These are phyloP conservation scores for Lichtheimia ornata DNA, from an alignment of 371 early-diverging fungal species.

Conservation along the genomic window DNA sequence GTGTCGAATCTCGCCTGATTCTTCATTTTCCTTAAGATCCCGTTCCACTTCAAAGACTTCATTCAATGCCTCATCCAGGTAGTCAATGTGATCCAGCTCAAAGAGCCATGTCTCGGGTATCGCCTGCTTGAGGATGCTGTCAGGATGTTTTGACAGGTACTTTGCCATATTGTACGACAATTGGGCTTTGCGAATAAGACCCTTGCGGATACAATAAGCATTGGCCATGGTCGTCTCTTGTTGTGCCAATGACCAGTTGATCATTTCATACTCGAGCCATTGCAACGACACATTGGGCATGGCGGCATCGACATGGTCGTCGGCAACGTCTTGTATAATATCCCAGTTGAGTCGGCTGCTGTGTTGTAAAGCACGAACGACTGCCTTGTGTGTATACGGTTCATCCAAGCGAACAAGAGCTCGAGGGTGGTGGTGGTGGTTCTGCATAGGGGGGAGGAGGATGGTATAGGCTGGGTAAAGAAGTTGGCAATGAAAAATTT, in stretches of 20 bases:
- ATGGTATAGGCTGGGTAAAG: too few relatives aligned
- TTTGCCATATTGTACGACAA: conserved; percentile 61
- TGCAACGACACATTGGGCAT: conserved; percentile 38
- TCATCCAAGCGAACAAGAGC: conserved; percentile 51
- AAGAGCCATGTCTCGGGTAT: conserved; percentile 73
- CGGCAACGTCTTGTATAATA: conserved; percentile 16
- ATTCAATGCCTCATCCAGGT: conserved; percentile 72
- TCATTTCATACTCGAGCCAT: conserved; percentile 72
- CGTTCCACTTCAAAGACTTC: conserved; percentile 70
- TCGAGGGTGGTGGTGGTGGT: neutral
- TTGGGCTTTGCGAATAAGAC: conserved; percentile 70
- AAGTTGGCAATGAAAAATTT: too few relatives aligned
- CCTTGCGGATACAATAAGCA: conserved; percentile 72
- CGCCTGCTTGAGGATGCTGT: conserved; percentile 49
- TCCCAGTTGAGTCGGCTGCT: conserved; percentile 25
- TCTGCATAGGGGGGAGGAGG: conserved; percentile 1
- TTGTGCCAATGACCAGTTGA: conserved; percentile 53
- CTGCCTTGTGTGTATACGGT: conserved; percentile 42
- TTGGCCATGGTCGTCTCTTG: conserved; percentile 35
- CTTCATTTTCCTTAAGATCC: conserved; percentile 52
- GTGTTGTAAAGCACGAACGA: conserved; percentile 33
- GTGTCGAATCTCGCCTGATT: conserved; percentile 18
- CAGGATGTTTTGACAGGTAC: conserved; percentile 60
- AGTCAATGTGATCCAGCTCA: conserved; percentile 72
- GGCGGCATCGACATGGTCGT: conserved; percentile 20